These are phyloP conservation scores for Ogataea nakhonphanomensis DNA, from an alignment of 805 yeast species.

Conservation along the genomic window DNA sequence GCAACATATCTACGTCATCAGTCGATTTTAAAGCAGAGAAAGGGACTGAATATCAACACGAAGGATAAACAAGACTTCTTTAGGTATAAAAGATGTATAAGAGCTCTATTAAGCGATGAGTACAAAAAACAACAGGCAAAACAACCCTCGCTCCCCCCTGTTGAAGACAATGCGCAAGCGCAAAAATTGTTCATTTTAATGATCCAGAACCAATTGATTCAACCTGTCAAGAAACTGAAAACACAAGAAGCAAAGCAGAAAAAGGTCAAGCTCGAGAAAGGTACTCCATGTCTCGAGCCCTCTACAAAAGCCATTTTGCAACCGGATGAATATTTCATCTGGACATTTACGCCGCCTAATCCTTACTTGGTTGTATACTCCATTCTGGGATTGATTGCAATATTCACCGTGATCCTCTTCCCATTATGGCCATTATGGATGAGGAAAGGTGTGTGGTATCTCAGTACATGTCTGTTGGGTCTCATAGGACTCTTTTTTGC, in stretches of 20 bases:
- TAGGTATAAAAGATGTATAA: slow-evolving; percentile 74
- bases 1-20: slow-evolving; percentile 71
- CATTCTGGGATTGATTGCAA: slow-evolving; percentile 59
- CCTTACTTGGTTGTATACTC: slow-evolving; percentile 62
- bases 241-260: slow-evolving; percentile 61
- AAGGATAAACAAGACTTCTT: slow-evolving; percentile 77
- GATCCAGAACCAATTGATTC: slow-evolving; percentile 68
- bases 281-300: slow-evolving; percentile 55
- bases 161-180: slow-evolving; percentile 53
- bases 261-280: slow-evolving; percentile 60
- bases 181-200: slow-evolving; percentile 59
- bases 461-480: slow-evolving; percentile 73
- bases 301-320: slow-evolving; percentile 55
- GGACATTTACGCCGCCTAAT: slow-evolving; percentile 76
- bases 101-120: slow-evolving; percentile 74
- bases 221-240: slow-evolving; percentile 73
- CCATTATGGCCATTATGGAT: slow-evolving; percentile 93
- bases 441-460: slow-evolving; percentile 88
- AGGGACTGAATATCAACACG: slow-evolving; percentile 60
- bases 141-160: slow-evolving; percentile 40
- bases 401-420: slow-evolving; percentile 67
- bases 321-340: slow-evolving; percentile 72
- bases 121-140: slow-evolving; percentile 42
- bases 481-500: slow-evolving; percentile 72
- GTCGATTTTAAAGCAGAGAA: slow-evolving; percentile 69